Base-by-base conservation (phyloP, 2,329 filamentous ascomycete genomes). In the Aspergillaceae sp. region DNA sequence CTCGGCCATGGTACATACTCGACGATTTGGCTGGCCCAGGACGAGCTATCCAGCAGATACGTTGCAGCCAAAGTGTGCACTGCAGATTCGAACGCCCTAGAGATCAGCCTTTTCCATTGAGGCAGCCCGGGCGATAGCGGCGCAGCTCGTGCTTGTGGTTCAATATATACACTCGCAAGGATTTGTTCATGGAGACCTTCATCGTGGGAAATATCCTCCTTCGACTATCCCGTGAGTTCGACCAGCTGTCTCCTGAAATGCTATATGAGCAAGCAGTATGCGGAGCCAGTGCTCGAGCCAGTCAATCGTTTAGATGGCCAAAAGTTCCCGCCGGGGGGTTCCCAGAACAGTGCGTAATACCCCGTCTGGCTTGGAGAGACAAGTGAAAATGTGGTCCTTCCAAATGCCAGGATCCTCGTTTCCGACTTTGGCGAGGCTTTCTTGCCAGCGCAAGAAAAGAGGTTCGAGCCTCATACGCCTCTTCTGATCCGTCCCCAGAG, bases 371-470 rank as follows among this genome's bases (percentile, higher is more conserved):
- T 71, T 5, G 64, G 68, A 1, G 49, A 61, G 48, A 40, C 54
- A 42, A 61, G 61, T 42, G 52, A 68, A 4, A 45, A 62, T 4
- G 32, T 71, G 26, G 40, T 48, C 6, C 54, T 65, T 38, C 55
- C 29, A 35, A 57, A 61, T 45, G 48, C 60, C 6, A 55, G 40
- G n/a, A 57, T 61, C 29, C 9, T 63, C 2, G 56, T 62, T 37
- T 28, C 46, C 7, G 67, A 71, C 43, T 72, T 70, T 56, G 66
- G 67, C 1, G 57, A 62, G 29, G 55, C 64, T 1, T 71, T 70
- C 46, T 50, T 52, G 5, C 60, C 58, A 3, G 34, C 47, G 8
- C 45, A 60, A 44, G 45, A 56, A 42, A 1, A 28, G 11, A 55
- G 46, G 42, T 57, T 46, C 33, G 47, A 62, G 19, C 68, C 63